Evolutionary conservation across 768 basidiomycete genomes (phyloP), one percentile per base, ranked within the genome.

Genomic region (Candolleomyces efflorescens): DNA sequence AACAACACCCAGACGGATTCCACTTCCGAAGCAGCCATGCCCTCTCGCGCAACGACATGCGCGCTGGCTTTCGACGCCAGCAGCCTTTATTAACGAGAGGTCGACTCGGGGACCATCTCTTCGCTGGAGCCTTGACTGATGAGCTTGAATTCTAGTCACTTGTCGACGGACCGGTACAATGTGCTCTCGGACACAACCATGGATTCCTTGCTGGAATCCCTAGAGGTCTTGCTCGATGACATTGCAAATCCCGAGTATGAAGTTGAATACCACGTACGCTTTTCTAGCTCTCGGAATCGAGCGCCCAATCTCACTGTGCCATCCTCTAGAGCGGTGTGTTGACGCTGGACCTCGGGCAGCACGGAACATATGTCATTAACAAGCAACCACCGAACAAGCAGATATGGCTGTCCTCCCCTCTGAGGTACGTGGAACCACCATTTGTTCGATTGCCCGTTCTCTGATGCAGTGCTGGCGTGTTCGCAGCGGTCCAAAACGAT

Each of bases 371-470:
- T 73, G 94, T 96, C 26, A 87, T 97, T 73, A 97, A 97, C 73
- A 97, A 96, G 77, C 94, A 97, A 68, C 94, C 94, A 11, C 94
- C 94, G 5, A 97, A 97, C 69, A 93, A 93, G 74, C 94, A 97
- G 68, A 96, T 97, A 63, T 97, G 94, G 94, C 78, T 97, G 18
- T 94, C 92, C 3, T 93, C 90, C 9, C 94, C 94, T 0, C 69
- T 84, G 62, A 92, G 91, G 94, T 93, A 62, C 39, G 76, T 68
- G 37, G 32, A 5, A 32, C 32, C 32, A 5, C 32, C 32, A 20
- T 23, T 41, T 18, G 23, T 38, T 18, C 36, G 23, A 37, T 55
- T 43, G 17, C 2, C 53, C 23, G 22, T 44, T 32, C 36, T 32
- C 1, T 32, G 17, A 36, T 39, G n/a, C 37, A 9, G 15, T 22